A percentile compares a stretch with the other conserved stretches of the same genome.
Evolutionary conservation across 169 alveolate species (phyloP).

Genomic region (Toxoplasma gondii): DNA sequence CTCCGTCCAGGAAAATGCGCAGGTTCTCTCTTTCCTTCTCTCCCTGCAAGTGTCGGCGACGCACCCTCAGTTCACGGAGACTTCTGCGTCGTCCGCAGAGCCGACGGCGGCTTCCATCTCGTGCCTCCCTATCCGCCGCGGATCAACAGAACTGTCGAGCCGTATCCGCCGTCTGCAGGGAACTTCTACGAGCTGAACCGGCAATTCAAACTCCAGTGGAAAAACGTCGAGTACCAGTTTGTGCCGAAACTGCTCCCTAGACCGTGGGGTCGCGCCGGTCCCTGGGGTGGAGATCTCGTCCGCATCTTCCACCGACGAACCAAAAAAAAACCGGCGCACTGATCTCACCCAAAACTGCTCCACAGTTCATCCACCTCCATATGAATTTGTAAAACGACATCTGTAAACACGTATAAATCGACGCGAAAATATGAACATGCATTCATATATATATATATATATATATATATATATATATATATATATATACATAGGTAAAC

Average conservation of each 20-base stretch:
- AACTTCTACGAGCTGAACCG: neutral
- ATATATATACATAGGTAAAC: too few relatives aligned
- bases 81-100: neutral
- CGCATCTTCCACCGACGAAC: constrained; percentile 25
- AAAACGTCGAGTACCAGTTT: constrained; percentile 48
- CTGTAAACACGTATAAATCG: neutral
- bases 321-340: neutral
- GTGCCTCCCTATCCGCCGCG: constrained; percentile 61
- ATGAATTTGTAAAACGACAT: too few relatives aligned
- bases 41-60: neutral
- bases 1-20: neutral
- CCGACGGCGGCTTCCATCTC: constrained; percentile 41
- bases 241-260: constrained; percentile 20
- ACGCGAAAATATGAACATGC: too few relatives aligned
- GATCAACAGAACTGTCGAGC: neutral
- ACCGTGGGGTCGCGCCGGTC: constrained; percentile 18
- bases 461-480: too few relatives aligned
- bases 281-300: constrained; percentile 52
- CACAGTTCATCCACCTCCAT: neutral
- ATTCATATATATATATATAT: too few relatives aligned
- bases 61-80: constrained; percentile 4
- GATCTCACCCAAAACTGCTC: neutral
- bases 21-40: neutral
- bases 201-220: constrained; percentile 45
- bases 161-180: constrained; percentile 45